Percentiles rank a stretch among this genome's conserved stretches.
Evolutionary conservation across 2,329 filamentous ascomycete genomes (phyloP).

Genomic region (Eutypella sp.): DNA sequence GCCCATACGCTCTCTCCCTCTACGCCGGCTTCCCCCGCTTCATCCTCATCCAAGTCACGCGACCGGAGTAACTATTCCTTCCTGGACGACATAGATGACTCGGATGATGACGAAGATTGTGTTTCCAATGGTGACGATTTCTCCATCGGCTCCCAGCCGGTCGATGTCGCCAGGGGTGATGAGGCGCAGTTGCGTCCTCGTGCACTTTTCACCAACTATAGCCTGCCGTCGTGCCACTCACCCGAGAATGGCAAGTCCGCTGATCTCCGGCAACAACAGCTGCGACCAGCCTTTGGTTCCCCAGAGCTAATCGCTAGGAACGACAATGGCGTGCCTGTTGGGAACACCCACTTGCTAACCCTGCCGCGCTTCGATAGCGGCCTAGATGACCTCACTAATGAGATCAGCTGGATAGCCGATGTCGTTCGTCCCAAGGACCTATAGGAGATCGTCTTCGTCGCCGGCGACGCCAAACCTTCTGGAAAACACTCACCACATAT

Average conservation of each 20-base stretch:
- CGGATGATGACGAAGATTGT: conserved; percentile 39
- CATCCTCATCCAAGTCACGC: conserved; percentile 27
- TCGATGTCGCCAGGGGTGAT: not conserved
- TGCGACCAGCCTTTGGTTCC: conserved; percentile 14
- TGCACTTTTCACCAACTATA: conserved; percentile 37
- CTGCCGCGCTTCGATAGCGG: conserved; percentile 27
- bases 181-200: not conserved
- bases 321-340: conserved; percentile 18
- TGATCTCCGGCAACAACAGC: not conserved
- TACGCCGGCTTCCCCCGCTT: conserved; percentile 29
- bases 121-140: conserved; percentile 32
- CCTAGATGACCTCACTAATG: conserved; percentile 33
- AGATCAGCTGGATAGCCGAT: conserved; percentile 49
- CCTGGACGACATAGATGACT: conserved; percentile 43
- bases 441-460: too few relatives aligned
- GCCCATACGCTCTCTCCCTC: conserved; percentile 16
- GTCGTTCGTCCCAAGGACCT: conserved; percentile 35
- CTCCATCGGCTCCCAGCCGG: conserved; percentile 11
- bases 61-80: conserved; percentile 37
- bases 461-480: too few relatives aligned
- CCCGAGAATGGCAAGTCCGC: conserved; percentile 20
- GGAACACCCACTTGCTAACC: conserved; percentile 19
- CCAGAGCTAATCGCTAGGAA: conserved; percentile 25
- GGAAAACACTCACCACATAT: not conserved
- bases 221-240: conserved; percentile 37